A percentile compares a stretch with the other conserved stretches of the same genome.
phyloP scores from a whole-genome alignment of 148 eudicot species.

The Rhododendron ferrugineum region DNA sequence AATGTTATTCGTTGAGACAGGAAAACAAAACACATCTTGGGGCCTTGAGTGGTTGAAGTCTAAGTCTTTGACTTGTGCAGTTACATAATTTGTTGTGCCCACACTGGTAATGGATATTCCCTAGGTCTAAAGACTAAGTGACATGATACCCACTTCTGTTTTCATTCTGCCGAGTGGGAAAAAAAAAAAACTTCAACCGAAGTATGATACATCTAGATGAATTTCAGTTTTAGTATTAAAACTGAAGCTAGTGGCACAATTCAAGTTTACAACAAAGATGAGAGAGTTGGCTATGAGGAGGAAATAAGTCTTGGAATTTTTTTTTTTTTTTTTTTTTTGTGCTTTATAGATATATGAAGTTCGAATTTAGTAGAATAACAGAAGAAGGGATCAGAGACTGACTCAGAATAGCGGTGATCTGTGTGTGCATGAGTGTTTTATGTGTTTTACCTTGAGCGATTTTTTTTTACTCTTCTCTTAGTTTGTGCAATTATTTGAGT shows the following conservation, averaged over 20 bases:
- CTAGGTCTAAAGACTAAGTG: too few species aligned
- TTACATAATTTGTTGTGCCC: too few species aligned
- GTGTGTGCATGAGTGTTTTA: not conserved
- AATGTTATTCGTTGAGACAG: too few species aligned
- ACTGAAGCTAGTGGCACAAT: not conserved
- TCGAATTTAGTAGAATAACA: not conserved
- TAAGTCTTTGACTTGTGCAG: too few species aligned
- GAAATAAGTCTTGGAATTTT: not conserved
- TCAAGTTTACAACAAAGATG: not conserved
- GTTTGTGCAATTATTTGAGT: not conserved
- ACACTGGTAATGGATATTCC: too few species aligned
- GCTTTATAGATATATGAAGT: not conserved
- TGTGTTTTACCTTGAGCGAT: not conserved
- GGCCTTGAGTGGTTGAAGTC: too few species aligned
- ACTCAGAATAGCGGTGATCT: not conserved
- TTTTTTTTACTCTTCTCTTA: not conserved
- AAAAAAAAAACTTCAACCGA: not conserved
- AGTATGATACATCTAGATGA: not conserved
- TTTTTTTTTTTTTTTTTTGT: not conserved
- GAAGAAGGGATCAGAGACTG: not conserved
- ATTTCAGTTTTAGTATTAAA: not conserved
- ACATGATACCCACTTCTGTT: not conserved
- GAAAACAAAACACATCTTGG: too few species aligned
- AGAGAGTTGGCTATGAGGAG: not conserved
- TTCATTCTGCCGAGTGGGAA: too few species aligned